A percentile compares a stretch with the other conserved stretches of the same genome.
phyloP scores from a whole-genome alignment of 2,329 filamentous ascomycete species.

The Ceratocystis huliohia region DNA sequence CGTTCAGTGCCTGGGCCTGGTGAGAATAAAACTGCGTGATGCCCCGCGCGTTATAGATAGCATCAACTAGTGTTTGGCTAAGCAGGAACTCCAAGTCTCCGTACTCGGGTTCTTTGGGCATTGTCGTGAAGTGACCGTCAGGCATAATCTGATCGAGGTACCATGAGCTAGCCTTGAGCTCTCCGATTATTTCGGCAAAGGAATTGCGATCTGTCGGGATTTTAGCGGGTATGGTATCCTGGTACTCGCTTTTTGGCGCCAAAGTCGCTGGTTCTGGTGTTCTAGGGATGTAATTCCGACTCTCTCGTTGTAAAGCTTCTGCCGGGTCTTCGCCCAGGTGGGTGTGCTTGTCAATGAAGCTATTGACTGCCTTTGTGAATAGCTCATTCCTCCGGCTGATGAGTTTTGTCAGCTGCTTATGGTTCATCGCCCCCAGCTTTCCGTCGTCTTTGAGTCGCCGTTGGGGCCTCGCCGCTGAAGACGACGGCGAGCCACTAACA shows the following conservation, averaged over 20 bases:
- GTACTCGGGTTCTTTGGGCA: slow-evolving; percentile 67
- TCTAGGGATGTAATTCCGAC: slow-evolving; percentile 44
- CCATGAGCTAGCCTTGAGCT: slow-evolving; percentile 72
- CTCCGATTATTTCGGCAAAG: slow-evolving; percentile 72
- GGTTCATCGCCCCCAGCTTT: slow-evolving; percentile 9
- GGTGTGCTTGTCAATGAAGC: slow-evolving; percentile 62
- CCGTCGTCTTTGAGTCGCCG: slow-evolving; percentile 75
- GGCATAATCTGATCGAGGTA: slow-evolving; percentile 89
- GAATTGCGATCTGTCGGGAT: slow-evolving; percentile 71
- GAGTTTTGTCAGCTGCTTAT: slow-evolving; percentile 29
- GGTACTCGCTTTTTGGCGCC: neutral
- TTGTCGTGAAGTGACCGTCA: slow-evolving; percentile 82
- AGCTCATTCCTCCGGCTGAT: slow-evolving; percentile 84
- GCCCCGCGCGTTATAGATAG: slow-evolving; percentile 78
- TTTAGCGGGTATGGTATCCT: slow-evolving; percentile 45
- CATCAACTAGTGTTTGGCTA: slow-evolving; percentile 88
- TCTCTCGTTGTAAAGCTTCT: slow-evolving; percentile 45
- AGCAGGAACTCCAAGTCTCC: slow-evolving; percentile 76
- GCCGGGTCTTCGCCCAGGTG: slow-evolving; percentile 55
- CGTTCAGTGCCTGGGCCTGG: slow-evolving; percentile 87
- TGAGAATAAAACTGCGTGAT: slow-evolving; percentile 83
- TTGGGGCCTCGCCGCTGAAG: slow-evolving; percentile 56
- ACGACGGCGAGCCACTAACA: neutral
- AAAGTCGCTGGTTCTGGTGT: neutral
- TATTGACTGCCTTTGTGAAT: slow-evolving; percentile 64